Evolutionary conservation across 768 basidiomycete species (phyloP).

Genomic region (Boletus huronensis): DNA sequence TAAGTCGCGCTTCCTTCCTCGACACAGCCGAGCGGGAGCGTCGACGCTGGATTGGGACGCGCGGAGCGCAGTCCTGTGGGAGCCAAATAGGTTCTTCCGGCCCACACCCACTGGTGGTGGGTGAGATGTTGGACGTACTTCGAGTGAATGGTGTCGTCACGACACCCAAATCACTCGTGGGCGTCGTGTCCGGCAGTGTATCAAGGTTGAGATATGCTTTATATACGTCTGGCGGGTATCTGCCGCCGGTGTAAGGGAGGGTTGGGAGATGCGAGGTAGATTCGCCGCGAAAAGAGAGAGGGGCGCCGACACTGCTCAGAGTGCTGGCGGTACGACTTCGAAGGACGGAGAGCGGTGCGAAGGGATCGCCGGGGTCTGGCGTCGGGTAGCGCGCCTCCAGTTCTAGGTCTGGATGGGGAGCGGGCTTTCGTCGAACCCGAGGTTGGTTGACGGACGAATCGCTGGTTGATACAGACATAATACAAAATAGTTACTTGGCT

Average conservation of each 20-base stretch:
- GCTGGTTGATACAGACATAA: slow-evolving; percentile 29
- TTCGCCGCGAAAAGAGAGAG: slow-evolving; percentile 30
- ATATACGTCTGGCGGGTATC: slow-evolving; percentile 33
- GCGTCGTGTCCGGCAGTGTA: slow-evolving; percentile 5
- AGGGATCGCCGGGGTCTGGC: slow-evolving; percentile 68
- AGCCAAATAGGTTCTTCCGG: slow-evolving; percentile 13
- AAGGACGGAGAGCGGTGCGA: slow-evolving; percentile 63
- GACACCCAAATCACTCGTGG: slow-evolving; percentile 7
- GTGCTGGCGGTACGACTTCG: slow-evolving; percentile 53
- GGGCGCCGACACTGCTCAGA: slow-evolving; percentile 28
- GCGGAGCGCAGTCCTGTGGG: slow-evolving; percentile 4
- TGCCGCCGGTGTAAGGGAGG: slow-evolving; percentile 31
- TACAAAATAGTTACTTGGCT: slow-evolving; percentile 23
- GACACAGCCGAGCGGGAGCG: slow-evolving; percentile 34
- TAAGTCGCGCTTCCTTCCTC: slow-evolving; percentile 29
- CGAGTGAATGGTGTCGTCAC: slow-evolving; percentile 22
- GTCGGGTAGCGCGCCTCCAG: slow-evolving; percentile 55
- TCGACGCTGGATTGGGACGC: slow-evolving; percentile 29
- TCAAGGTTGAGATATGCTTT: slow-evolving; percentile 21
- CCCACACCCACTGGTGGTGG: slow-evolving; percentile 3
- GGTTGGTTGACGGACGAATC: slow-evolving; percentile 25
- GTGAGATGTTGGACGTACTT: slow-evolving; percentile 22
- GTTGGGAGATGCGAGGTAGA: slow-evolving; percentile 31
- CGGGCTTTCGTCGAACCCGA: slow-evolving; percentile 49
- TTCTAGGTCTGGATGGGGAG: slow-evolving; percentile 51